Base-by-base conservation (phyloP, 2,329 filamentous ascomycete genomes). In the Hymenoscyphus scutula region DNA sequence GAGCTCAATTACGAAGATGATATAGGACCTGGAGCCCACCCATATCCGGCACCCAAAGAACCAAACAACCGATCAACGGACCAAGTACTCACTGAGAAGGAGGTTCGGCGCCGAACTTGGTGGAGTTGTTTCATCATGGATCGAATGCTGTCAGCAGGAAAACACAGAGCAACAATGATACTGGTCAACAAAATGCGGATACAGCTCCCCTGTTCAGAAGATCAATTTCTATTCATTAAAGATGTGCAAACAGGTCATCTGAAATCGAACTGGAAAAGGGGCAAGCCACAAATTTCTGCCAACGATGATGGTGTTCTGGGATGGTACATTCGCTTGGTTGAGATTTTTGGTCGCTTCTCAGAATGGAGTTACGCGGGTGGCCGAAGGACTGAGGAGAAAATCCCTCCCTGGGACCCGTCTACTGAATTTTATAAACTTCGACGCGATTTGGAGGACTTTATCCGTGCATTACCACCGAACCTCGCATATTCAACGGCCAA, bases 71-170 rank as follows among this genome's bases (percentile, higher is more conserved):
- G 61, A 19, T 64, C 56, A 38, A 51, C 71, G 4, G 73, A 75
- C 17, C 75, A 73, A 37, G 74, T 77, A 17, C 81, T 84, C 55
- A 82, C 88, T 25, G 77, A 82, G 38, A 84, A 84, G 62, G 89
- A 92, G 73, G 82, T 88, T 13, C 79, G 82, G 64, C 80, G 89
- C 29, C 82, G 89, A 6, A 90, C 89, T 0, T 89, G 91, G 78
- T 91, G 89, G 78, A 90, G 88, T 68, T 90, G 88, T 70, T 86
- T 89, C 63, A 86, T 91, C 58, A 79, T 92, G 68, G 89, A 92
- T 72, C 83, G 88, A 2, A 84, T 90, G 74, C 76, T 91, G 27
- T 84, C 86, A 38, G 87, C 84, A 68, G 88, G 88, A 23, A 84
- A 84, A 65, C 81, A 85, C 59, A 80, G 87, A 25, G 80, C 84